phyloP scores from a whole-genome alignment of 352 stramenopile species.

The Sclerospora graminicola region DNA sequence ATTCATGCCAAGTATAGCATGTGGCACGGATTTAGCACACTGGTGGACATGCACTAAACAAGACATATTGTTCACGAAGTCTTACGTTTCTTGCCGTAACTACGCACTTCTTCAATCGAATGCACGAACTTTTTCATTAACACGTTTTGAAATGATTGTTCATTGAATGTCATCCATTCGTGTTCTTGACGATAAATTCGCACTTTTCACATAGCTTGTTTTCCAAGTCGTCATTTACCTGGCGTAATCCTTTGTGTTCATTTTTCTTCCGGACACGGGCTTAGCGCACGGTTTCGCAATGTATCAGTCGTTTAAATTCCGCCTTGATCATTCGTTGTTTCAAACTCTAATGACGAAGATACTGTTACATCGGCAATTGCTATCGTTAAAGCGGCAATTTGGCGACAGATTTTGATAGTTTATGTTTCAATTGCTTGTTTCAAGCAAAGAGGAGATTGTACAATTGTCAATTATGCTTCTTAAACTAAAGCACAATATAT shows the following conservation, averaged over 20 bases:
- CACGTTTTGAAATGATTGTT: constrained; percentile 32
- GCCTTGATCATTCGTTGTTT: constrained; percentile 49
- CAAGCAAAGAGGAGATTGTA: too few species aligned
- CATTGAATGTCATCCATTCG: constrained; percentile 49
- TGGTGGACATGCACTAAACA: too few species aligned
- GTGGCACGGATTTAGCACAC: too few species aligned
- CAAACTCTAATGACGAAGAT: too few species aligned
- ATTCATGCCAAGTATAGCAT: too few species aligned
- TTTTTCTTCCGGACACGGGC: constrained; percentile 69
- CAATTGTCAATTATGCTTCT: too few species aligned
- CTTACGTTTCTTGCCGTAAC: constrained; percentile 32
- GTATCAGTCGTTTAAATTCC: constrained; percentile 64
- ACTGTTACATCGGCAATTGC: too few species aligned
- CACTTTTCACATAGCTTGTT: constrained; percentile 27
- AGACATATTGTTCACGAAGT: constrained; percentile 44
- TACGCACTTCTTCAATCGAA: constrained; percentile 65
- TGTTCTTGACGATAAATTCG: constrained; percentile 21
- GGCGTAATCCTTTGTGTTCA: constrained; percentile 41
- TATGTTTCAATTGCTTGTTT: too few species aligned
- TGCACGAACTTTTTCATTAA: constrained; percentile 58
- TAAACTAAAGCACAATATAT: too few species aligned
- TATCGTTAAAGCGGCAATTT: too few species aligned
- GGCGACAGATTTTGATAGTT: too few species aligned
- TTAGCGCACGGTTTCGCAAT: constrained; percentile 71
- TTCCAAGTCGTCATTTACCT: constrained; percentile 54